phyloP scores from a whole-genome alignment of 371 early-diverging fungal species.

The Cokeromyces recurvatus region DNA sequence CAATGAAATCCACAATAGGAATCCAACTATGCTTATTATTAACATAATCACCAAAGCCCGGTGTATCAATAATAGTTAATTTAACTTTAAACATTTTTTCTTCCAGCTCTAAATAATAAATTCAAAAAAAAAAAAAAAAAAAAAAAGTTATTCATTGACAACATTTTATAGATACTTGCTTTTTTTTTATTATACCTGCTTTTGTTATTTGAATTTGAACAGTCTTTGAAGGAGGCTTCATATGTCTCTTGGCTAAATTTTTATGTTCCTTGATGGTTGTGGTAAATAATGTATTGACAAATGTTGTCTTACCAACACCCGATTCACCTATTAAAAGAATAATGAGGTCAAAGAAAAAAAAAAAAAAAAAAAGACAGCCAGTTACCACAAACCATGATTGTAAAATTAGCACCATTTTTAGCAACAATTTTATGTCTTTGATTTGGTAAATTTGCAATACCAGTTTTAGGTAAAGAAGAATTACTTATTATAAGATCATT shows the following conservation, averaged over 20 bases:
- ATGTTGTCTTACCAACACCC: slow-evolving; percentile 85
- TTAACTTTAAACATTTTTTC: slow-evolving; percentile 96
- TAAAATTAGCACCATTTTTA: slow-evolving; percentile 84
- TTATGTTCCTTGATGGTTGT: slow-evolving; percentile 83
- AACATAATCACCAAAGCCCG: slow-evolving; percentile 90
- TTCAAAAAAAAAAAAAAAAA: too few species aligned
- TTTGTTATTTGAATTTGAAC: slow-evolving; percentile 93
- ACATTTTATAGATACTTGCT: too few species aligned
- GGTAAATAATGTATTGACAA: slow-evolving; percentile 85
- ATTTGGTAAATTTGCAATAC: slow-evolving; percentile 98
- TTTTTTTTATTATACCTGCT: slow-evolving; percentile 72
- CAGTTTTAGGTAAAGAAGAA: slow-evolving; percentile 65
- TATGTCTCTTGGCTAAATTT: slow-evolving; percentile 72
- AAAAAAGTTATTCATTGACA: too few species aligned
- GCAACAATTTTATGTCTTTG: slow-evolving; percentile 91
- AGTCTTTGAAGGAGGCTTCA: slow-evolving; percentile 83
- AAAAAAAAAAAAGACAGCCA: background rate
- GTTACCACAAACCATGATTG: slow-evolving; percentile 94
- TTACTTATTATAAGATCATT: slow-evolving; percentile 33
- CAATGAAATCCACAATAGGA: slow-evolving; percentile 78
- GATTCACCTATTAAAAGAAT: slow-evolving; percentile 35
- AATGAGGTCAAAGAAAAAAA: too few species aligned
- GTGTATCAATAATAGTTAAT: slow-evolving; percentile 88
- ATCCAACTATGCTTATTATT: slow-evolving; percentile 71
- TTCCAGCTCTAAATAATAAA: slow-evolving; percentile 69